Evolutionary conservation across 129 eudicot genomes (phyloP).

Genomic region (Logfia minima): DNA sequence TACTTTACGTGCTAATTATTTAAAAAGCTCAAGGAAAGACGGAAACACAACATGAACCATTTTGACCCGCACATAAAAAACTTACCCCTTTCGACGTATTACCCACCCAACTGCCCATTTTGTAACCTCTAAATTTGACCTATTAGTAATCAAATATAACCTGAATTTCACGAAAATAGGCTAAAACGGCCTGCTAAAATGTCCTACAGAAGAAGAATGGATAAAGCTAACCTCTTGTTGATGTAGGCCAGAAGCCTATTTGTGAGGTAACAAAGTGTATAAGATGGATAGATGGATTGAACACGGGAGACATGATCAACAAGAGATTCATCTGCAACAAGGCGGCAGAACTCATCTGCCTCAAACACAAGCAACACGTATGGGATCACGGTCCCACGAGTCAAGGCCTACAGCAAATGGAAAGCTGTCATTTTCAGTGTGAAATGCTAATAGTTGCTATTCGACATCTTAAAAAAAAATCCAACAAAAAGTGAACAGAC

Average conservation of each 20-base stretch:
- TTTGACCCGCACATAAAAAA: neutral
- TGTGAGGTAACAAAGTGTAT: constrained; percentile 78
- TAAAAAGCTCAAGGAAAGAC: neutral
- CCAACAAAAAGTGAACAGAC: neutral
- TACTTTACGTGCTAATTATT: neutral
- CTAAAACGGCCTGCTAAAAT: neutral
- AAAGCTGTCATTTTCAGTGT: neutral
- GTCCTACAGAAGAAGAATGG: constrained; percentile 1
- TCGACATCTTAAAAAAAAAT: neutral
- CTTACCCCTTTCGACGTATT: neutral
- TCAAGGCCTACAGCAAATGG: constrained; percentile 43
- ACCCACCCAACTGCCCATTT: constrained; percentile 1
- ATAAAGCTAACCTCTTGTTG: constrained; percentile 55
- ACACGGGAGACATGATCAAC: constrained; percentile 59
- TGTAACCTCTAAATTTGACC: neutral
- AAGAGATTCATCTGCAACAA: constrained; percentile 47
- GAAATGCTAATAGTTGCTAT: neutral
- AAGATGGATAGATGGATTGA: constrained; percentile 65
- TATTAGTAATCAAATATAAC: neutral
- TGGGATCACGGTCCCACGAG: constrained; percentile 47
- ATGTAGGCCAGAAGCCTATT: constrained; percentile 73
- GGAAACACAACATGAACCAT: neutral
- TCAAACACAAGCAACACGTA: constrained; percentile 64
- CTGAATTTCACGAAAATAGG: neutral
- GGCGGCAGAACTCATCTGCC: constrained; percentile 80